Evolutionary conservation across 2,329 filamentous ascomycete species (phyloP).

Genomic region (Clonostachys rosea): DNA sequence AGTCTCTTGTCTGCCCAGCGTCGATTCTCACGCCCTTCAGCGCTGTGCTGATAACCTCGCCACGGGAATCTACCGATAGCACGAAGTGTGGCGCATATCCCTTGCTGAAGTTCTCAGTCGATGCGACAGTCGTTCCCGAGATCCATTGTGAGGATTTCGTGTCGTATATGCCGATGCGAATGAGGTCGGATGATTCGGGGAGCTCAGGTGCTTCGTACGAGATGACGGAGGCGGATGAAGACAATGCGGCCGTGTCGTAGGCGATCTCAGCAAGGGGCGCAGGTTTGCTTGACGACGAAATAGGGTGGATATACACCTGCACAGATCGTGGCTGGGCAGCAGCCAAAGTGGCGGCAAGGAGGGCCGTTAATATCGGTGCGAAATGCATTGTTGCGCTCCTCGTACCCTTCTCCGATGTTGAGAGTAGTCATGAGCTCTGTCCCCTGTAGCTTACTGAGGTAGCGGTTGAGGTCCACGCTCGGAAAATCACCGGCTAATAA

Average conservation of each 20-base stretch:
- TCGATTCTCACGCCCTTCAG: constrained; percentile 55
- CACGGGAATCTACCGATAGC: constrained; percentile 40
- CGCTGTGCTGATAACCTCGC: constrained; percentile 42
- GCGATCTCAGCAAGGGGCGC: constrained; percentile 48
- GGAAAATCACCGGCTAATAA: too few relatives aligned
- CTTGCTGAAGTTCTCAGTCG: constrained; percentile 53
- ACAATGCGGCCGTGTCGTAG: constrained; percentile 42
- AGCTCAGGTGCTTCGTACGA: constrained; percentile 54
- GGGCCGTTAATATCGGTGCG: constrained; percentile 29
- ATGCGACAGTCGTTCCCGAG: constrained; percentile 50
- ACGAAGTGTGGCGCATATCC: constrained; percentile 55
- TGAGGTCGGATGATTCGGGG: constrained; percentile 34
- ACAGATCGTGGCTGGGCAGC: constrained; percentile 36
- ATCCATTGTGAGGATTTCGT: constrained; percentile 38
- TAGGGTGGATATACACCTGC: constrained; percentile 49
- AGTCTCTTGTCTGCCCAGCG: constrained; percentile 60
- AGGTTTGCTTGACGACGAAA: constrained; percentile 27
- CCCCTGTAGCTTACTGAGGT: too few relatives aligned
- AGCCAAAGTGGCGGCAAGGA: constrained; percentile 35
- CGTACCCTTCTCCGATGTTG: too few relatives aligned
- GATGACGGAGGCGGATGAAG: constrained; percentile 35
- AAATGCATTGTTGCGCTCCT: constrained; percentile 29
- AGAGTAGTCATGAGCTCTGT: too few relatives aligned
- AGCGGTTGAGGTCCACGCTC: too few relatives aligned
- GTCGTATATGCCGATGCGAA: constrained; percentile 57